Evolutionary conservation across 208 protist species (phyloP).

Genomic region (Angomonas deanei): DNA sequence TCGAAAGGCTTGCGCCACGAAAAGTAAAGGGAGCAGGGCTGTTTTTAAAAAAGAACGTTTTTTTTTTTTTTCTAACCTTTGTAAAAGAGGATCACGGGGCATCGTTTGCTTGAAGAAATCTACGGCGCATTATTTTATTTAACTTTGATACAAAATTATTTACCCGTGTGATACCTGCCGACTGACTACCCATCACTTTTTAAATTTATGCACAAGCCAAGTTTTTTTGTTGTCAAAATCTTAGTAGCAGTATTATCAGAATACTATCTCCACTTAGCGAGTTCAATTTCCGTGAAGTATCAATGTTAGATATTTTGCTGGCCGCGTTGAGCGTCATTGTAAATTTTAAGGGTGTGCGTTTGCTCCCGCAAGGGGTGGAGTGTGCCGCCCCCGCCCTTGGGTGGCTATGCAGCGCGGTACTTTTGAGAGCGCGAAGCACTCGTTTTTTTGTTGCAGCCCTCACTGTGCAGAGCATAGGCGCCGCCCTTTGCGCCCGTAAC

Average conservation of each 20-base stretch:
- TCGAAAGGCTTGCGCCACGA: too few species aligned
- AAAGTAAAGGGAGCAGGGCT: too few species aligned
- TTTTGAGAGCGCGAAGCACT: neutral
- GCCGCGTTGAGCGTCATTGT: neutral
- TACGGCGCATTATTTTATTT: too few species aligned
- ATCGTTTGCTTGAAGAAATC: too few species aligned
- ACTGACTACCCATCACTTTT: neutral
- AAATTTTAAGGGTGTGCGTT: neutral
- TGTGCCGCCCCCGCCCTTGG: neutral
- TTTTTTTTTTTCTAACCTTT: too few species aligned
- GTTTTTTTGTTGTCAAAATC: constrained; percentile 3
- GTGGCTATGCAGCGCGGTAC: neutral
- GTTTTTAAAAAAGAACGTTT: too few species aligned
- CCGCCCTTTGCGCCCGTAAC: neutral
- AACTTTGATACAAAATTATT: too few species aligned
- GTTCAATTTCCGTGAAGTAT: too few species aligned
- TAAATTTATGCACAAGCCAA: neutral
- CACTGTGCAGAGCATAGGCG: neutral
- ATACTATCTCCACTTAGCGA: too few species aligned
- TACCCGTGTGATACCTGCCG: too few species aligned
- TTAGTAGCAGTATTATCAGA: neutral
- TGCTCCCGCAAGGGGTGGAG: neutral
- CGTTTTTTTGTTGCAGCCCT: neutral
- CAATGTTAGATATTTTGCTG: neutral
- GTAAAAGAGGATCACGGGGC: too few species aligned